Conservation (phyloP, 352 stramenopile genomes). For the Globisporangium canariense region DNA sequence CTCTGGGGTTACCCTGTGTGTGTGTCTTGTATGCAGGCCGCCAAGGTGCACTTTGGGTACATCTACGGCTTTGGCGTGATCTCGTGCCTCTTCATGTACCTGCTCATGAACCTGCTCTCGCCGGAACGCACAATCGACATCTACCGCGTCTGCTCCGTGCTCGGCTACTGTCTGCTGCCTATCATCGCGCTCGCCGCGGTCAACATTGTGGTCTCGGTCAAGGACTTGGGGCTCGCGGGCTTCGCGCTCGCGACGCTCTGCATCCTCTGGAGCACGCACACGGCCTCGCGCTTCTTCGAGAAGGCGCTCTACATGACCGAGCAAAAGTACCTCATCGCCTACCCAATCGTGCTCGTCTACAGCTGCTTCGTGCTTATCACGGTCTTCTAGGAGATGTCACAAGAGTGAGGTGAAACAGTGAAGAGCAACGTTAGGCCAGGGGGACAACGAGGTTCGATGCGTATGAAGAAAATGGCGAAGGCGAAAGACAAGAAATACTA, state of each 20-base stretch:
- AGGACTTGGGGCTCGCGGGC: conserved; percentile 68
- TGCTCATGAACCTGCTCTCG: conserved; percentile 96
- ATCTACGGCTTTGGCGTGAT: conserved; percentile 99
- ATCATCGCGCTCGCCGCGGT: conserved; percentile 94
- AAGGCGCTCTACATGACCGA: conserved; percentile 92
- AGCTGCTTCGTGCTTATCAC: conserved; percentile 98
- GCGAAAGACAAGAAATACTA: neutral
- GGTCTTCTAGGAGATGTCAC: conserved; percentile 86
- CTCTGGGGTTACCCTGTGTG: neutral
- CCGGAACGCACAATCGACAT: conserved; percentile 86
- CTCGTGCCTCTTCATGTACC: conserved; percentile 94
- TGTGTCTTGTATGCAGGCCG: conserved; percentile 33
- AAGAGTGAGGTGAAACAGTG: neutral
- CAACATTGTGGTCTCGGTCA: conserved; percentile 90
- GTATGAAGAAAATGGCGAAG: neutral
- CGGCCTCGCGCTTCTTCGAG: conserved; percentile 95
- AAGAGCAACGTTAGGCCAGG: neutral
- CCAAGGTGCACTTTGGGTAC: conserved; percentile 97
- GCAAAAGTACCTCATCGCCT: conserved; percentile 97
- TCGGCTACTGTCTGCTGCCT: conserved; percentile 97
- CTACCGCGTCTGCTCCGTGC: conserved; percentile 92
- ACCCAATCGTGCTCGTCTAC: conserved; percentile 96
- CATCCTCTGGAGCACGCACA: conserved; percentile 95
- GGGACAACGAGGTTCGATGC: too few species aligned
- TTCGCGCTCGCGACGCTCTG: conserved; percentile 84